Percentiles rank a stretch among this genome's conserved stretches.
Conservation (phyloP, 2,329 filamentous ascomycete species). For the Aspergillus fumigatus region DNA sequence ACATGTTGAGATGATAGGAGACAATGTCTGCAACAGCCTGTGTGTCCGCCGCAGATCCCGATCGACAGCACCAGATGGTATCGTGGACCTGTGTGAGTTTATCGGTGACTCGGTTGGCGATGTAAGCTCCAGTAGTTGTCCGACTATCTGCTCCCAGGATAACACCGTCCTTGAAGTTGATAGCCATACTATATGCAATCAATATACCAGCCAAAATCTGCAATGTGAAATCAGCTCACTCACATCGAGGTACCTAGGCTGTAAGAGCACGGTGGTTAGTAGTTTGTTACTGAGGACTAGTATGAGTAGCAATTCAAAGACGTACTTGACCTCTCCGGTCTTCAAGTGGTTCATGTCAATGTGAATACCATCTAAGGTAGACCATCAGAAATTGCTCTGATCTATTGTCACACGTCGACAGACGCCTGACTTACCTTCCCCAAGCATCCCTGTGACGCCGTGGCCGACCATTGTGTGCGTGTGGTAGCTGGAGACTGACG, state of each 20-base stretch:
- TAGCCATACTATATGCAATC: slow-evolving; percentile 71
- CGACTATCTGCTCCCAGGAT: slow-evolving; percentile 95
- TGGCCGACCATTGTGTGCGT: slow-evolving; percentile 38
- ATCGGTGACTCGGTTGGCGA: slow-evolving; percentile 98
- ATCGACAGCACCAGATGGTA: slow-evolving; percentile 99
- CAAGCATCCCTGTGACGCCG: slow-evolving; percentile 40
- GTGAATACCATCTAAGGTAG: slow-evolving; percentile 84
- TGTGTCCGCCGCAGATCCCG: slow-evolving; percentile 93
- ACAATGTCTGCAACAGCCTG: slow-evolving; percentile 98
- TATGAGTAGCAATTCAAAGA: slow-evolving; percentile 12
- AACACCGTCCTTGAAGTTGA: slow-evolving; percentile 97
- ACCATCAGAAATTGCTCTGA: slow-evolving; percentile 13
- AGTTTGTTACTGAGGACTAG: slow-evolving; percentile 14
- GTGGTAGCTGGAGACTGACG: background rate
- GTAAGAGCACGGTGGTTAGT: slow-evolving; percentile 24
- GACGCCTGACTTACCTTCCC: slow-evolving; percentile 36
- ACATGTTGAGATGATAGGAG: slow-evolving; percentile 91
- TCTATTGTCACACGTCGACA: slow-evolving; percentile 3
- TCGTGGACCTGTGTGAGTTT: slow-evolving; percentile 98
- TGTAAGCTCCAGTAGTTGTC: slow-evolving; percentile 96
- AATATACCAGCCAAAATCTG: slow-evolving; percentile 17
- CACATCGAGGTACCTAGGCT: slow-evolving; percentile 98
- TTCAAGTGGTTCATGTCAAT: slow-evolving; percentile 98
- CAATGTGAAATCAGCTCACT: slow-evolving; percentile 33
- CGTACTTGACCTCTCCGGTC: slow-evolving; percentile 98